Conservation (phyloP, 306 rosid genomes). For the Mucuna pruriens region DNA sequence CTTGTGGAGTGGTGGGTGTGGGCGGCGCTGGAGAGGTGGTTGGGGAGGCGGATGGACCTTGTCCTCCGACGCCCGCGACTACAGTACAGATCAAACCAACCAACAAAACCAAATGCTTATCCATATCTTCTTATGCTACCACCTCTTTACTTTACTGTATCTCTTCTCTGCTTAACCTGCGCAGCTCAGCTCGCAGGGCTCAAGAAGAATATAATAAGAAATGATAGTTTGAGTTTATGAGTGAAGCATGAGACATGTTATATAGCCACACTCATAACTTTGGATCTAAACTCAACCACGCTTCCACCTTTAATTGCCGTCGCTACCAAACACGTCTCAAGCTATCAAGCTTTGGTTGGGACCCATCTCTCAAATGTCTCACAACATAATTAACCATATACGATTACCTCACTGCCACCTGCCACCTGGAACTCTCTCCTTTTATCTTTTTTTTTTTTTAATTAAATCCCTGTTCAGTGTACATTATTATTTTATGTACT, state of each 20-base stretch:
- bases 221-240: background rate
- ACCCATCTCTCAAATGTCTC: background rate
- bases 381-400: background rate
- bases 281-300: background rate
- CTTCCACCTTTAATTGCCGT: background rate
- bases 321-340: background rate
- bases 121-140: background rate
- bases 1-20: conserved; percentile 16
- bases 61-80: conserved; percentile 61
- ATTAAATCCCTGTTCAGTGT: too few relatives aligned
- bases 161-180: conserved; percentile 26
- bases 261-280: background rate
- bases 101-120: conserved; percentile 15
- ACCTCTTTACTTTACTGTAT: background rate
- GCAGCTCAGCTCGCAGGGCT: conserved; percentile 24
- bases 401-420: background rate
- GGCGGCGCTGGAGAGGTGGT: conserved; percentile 48
- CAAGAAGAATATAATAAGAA: background rate
- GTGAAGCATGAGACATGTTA: background rate
- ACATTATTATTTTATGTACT: background rate
- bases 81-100: conserved; percentile 59
- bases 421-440: background rate
- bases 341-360: background rate
- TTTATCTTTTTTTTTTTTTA: too few relatives aligned
- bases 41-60: conserved; percentile 71